Percentiles rank a stretch among this genome's conserved stretches.
Evolutionary conservation across 192 early-diverging fungal species (phyloP).

Genomic region (Phycomyces nitens): DNA sequence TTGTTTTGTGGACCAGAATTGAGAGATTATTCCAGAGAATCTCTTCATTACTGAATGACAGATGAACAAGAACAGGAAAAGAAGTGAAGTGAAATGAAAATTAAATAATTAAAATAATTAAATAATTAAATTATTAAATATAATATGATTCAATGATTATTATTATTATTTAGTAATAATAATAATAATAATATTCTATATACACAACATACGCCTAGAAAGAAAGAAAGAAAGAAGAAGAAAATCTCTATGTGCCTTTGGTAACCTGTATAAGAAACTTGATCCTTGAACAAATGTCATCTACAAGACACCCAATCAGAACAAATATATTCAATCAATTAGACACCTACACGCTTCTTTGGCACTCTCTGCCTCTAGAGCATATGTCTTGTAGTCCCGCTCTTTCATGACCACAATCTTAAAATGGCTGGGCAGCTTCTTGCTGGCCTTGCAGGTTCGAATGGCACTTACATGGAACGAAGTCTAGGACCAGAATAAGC

Average conservation of each 20-base stretch:
- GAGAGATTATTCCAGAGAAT: no score
- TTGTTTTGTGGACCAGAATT: no score
- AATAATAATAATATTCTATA: no score
- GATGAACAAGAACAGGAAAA: no score
- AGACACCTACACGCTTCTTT: slow-evolving; percentile 62
- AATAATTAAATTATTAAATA: no score
- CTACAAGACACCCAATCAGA: slow-evolving; percentile 2
- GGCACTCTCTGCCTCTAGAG: slow-evolving; percentile 69
- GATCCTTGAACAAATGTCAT: slow-evolving; percentile 35
- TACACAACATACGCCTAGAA: background rate
- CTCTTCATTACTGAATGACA: no score
- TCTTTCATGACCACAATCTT: slow-evolving; percentile 58
- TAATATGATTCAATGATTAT: no score
- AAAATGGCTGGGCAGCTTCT: slow-evolving; percentile 65
- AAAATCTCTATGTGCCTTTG: slow-evolving; percentile 4
- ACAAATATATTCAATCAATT: background rate
- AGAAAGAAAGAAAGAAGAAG: no score
- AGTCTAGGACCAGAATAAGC: no score
- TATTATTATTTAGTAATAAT: no score
- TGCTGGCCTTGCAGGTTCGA: slow-evolving; percentile 63
- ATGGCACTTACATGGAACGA: slow-evolving; percentile 66
- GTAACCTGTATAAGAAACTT: slow-evolving; percentile 32
- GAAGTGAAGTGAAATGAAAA: no score
- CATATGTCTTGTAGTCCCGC: slow-evolving; percentile 71
- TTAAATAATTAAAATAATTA: no score